Evolutionary conservation across 345 rosid genomes (phyloP), one percentile per base, ranked within the genome.

Genomic region (Bruguiera parviflora): DNA sequence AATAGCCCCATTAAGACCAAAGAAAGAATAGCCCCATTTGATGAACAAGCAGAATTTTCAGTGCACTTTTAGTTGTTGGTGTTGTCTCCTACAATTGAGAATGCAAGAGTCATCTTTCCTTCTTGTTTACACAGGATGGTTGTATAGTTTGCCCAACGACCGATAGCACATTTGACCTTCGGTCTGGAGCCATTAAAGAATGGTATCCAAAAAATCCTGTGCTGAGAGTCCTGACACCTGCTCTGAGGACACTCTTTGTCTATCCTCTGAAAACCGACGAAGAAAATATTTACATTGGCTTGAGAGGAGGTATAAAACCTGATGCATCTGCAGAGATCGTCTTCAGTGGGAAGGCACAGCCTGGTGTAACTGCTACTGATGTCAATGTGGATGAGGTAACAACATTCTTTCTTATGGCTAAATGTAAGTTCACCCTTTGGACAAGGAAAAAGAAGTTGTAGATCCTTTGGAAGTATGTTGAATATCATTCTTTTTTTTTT

Each of bases 161-260:
- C 8, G 96, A 94, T 32, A 94, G 97, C 81, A 84, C 92, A 10
- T 94, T 89, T 71, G 91, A 90, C 76, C 92, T 94, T 8, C 77
- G 66, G 63, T 87, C 84, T 6, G 97, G 98, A 71, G 93, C 78
- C 15, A 81, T 88, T 77, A 78, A 70, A 76, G 97, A 88, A 61
- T 94, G 98, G 98, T 94, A 94, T 68, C 98, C 98, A 0, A 94
- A 94, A 51, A 94, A 89, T 80, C 88, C 96, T 3, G 97, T 94
- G 56, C 84, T 94, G 20, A 85, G 96, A 82, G 90, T 55, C 62
- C 86, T 94, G 53, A 91, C 98, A 28, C 98, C 97, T 61, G 85
- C 95, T 59, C 67, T 91, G 78, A 84, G 95, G 64, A 69, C 78
- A 32, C 83, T 94, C 51, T 94, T n/a, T 74, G 71, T 84, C 24